A percentile compares a stretch with the other conserved stretches of the same genome.
These are phyloP conservation scores for Halophytophthora batemanensis DNA, from an alignment of 352 stramenopile species.

Conservation along the genomic window DNA sequence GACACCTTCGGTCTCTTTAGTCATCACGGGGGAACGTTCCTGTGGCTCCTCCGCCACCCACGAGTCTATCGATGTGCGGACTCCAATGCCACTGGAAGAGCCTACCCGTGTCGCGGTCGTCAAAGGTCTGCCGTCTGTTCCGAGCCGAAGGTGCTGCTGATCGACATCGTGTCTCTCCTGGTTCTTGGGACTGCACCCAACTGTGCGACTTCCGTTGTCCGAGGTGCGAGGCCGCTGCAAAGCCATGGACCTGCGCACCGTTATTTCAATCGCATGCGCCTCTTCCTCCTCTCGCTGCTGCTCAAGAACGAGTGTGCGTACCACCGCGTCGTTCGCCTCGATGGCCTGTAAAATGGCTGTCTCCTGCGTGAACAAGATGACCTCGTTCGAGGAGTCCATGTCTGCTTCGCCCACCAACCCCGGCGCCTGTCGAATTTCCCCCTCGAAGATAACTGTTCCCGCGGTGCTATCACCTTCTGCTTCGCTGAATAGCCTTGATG, in stretches of 20 bases:
- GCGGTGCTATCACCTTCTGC: not conserved
- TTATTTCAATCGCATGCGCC: conserved; percentile 27
- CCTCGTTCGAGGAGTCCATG: conserved; percentile 66
- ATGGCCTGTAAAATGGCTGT: conserved; percentile 59
- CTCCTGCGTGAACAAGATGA: conserved; percentile 87
- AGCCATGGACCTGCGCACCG: conserved; percentile 42
- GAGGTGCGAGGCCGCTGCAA: conserved; percentile 51
- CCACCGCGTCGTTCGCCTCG: conserved; percentile 51
- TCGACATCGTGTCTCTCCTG: conserved; percentile 16
- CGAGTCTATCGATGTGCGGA: conserved; percentile 42
- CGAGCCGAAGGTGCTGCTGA: not conserved
- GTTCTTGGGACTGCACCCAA: conserved; percentile 15
- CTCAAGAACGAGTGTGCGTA: conserved; percentile 21
- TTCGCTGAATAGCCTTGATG: not conserved
- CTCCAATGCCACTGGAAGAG: not conserved
- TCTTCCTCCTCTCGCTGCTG: conserved; percentile 54
- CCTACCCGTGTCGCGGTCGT: conserved; percentile 35
- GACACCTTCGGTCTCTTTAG: conserved; percentile 26
- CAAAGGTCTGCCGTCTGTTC: conserved; percentile 32
- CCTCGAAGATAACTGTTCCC: conserved; percentile 72
- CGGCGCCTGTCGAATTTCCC: conserved; percentile 75
- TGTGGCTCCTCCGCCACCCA: conserved; percentile 52
- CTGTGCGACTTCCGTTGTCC: conserved; percentile 25
- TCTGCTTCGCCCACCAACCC: conserved; percentile 50
- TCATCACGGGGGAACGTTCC: conserved; percentile 34